These are phyloP conservation scores for Amylocystis lapponica DNA, from an alignment of 768 basidiomycete species.

Conservation along the genomic window DNA sequence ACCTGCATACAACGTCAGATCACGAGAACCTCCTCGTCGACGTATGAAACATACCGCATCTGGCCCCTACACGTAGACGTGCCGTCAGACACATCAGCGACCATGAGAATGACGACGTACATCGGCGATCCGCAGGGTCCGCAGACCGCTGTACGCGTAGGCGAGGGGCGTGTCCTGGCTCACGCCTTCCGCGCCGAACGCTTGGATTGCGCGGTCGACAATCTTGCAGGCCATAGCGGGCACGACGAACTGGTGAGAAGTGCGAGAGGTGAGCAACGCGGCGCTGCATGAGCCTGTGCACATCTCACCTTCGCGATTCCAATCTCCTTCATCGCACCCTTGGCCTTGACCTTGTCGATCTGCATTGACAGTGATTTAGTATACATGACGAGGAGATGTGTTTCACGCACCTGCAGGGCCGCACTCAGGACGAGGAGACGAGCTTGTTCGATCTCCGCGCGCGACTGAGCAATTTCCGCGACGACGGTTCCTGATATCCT, in stretches of 20 bases:
- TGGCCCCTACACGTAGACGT: slow-evolving; percentile 49
- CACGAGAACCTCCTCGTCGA: not conserved
- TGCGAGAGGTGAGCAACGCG: too few relatives aligned
- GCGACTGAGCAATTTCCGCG: slow-evolving; percentile 84
- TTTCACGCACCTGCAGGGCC: slow-evolving; percentile 60
- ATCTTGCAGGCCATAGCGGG: slow-evolving; percentile 86
- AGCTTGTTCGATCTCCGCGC: slow-evolving; percentile 89
- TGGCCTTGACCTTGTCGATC: slow-evolving; percentile 89
- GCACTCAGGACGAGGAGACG: slow-evolving; percentile 89
- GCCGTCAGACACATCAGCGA: not conserved
- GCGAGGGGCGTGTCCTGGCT: slow-evolving; percentile 88
- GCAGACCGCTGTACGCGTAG: slow-evolving; percentile 64
- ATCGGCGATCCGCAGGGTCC: slow-evolving; percentile 86
- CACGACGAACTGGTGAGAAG: slow-evolving; percentile 78
- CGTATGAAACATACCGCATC: slow-evolving; percentile 51
- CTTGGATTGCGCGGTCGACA: slow-evolving; percentile 93
- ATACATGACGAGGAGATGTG: not conserved
- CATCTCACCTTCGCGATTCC: slow-evolving; percentile 79
- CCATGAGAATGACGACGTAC: slow-evolving; percentile 35
- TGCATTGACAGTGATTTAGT: slow-evolving; percentile 21
- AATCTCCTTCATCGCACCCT: slow-evolving; percentile 95
- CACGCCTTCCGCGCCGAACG: slow-evolving; percentile 94
- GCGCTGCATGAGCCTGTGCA: too few relatives aligned
- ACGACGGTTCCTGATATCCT: slow-evolving; percentile 66
- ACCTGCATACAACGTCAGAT: slow-evolving; percentile 42